Base-by-base conservation (phyloP, 371 early-diverging fungal species). In the Rhizopus sp. region DNA sequence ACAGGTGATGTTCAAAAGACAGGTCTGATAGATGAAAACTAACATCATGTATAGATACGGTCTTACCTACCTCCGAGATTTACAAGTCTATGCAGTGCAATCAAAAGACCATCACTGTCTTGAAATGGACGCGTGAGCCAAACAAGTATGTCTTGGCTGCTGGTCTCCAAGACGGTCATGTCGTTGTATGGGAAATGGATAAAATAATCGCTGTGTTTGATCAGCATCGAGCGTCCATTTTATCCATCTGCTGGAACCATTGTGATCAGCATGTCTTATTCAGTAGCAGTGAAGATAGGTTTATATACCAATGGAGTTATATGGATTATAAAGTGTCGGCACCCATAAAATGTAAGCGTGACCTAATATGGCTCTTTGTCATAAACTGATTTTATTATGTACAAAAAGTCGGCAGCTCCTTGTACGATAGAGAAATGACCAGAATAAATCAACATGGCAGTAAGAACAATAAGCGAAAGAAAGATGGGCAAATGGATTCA, bases 221-320 rank as follows among this genome's bases (percentile, higher is more conserved):
- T 13, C 31, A 64, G 15, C 78, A 78, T 53, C 68, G 66, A 37
- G 59, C 55, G 7, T 46, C 39, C n/a, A 61, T 74, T 0, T 33
- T 70, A 8, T 59, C 70, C 2, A 45, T 73, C 5, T 67, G 68
- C 23, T 80, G 80, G 80, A 52, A 61, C 38, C 47, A 23, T 5
- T 42, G 62, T n/a, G 59, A 71, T 5, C 37, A 37, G 0, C 60
- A 75, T 51, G 17, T 13, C 1, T 15, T 80, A 5, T 72, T 75
- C 34, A 63, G 61, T 9, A 69, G 80, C 37, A 68, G 67, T 16
- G 72, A 73, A 38, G 80, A 80, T 46, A 55, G 64, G n/a, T 75
- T 70, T 35, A 55, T 75, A 15, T 73, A 71, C 52, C 40, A 66
- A 4, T 80, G 77, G 77, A 64, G 62, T 7, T 63, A 60, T 13